These are phyloP conservation scores for Penicillium samsonianum DNA, from an alignment of 495 filamentous ascomycete genomes.

Conservation along the genomic window DNA sequence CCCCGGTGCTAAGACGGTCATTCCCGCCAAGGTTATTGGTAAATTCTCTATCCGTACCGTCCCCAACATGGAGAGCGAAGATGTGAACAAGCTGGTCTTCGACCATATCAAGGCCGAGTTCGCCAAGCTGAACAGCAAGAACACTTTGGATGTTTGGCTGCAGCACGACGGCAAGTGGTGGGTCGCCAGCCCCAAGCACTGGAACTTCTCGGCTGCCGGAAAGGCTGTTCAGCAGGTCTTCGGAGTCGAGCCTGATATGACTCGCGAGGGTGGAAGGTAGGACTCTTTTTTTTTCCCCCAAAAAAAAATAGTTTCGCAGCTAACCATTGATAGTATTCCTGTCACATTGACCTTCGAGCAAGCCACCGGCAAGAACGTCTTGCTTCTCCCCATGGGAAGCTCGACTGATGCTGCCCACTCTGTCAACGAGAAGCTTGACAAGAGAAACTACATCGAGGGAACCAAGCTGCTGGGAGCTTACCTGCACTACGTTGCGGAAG, in stretches of 20 bases:
- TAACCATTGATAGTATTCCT: conserved; percentile 69
- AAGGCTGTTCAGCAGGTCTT: conserved; percentile 94
- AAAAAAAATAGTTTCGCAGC: conserved; percentile 1
- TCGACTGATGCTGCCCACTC: conserved; percentile 95
- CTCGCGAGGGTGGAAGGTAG: conserved; percentile 88
- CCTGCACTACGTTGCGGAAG: conserved; percentile 93
- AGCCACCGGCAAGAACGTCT: conserved; percentile 96
- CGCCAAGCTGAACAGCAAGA: conserved; percentile 84
- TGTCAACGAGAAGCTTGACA: conserved; percentile 97
- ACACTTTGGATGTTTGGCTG: conserved; percentile 75
- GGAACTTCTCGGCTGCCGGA: conserved; percentile 92
- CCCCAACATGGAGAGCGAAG: conserved; percentile 91
- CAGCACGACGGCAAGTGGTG: conserved; percentile 97
- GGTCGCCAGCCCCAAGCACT: conserved; percentile 94
- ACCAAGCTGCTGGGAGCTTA: conserved; percentile 94
- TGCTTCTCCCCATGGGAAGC: conserved; percentile 94
- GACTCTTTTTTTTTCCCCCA: conserved; percentile 14
- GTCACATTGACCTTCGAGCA: conserved; percentile 97
- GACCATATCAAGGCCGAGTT: conserved; percentile 77
- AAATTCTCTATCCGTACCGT: conserved; percentile 99
- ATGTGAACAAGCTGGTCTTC: conserved; percentile 81
- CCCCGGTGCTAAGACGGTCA: conserved; percentile 95
- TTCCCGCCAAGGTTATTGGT: conserved; percentile 93
- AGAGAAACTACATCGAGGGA: conserved; percentile 97
- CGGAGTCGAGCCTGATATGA: conserved; percentile 90